Evolutionary conservation across 169 alveolate species (phyloP).

Genomic region (Eimeria necatrix): DNA sequence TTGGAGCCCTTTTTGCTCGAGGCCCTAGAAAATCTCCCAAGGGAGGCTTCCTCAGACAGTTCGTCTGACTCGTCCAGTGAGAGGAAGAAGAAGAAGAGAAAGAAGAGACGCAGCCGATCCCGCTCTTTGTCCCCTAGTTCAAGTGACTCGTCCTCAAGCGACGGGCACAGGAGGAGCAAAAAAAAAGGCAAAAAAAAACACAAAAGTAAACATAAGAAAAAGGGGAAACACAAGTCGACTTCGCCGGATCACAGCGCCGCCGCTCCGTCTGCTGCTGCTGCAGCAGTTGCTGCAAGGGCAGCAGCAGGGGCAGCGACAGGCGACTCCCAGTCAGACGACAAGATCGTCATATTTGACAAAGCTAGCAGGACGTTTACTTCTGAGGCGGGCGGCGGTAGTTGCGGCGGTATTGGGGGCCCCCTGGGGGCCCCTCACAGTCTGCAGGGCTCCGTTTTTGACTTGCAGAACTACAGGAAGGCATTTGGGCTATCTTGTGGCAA

Average conservation of each 20-base stretch:
- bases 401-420: neutral
- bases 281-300: neutral
- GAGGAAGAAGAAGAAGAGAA: neutral
- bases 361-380: neutral
- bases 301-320: neutral
- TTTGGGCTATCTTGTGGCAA: slow-evolving; percentile 60
- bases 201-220: neutral
- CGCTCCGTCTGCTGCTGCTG: neutral
- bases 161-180: neutral
- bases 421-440: slow-evolving; percentile 42
- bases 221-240: neutral
- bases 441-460: neutral
- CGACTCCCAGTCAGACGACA: neutral
- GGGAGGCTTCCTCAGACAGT: neutral
- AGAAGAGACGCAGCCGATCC: slow-evolving; percentile 1
- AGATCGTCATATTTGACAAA: slow-evolving; percentile 30
- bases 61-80: neutral
- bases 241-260: too few species aligned
- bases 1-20: neutral
- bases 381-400: neutral
- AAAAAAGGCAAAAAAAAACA: neutral
- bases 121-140: neutral
- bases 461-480: slow-evolving; percentile 55
- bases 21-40: neutral
- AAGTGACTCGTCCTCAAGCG: neutral